Conservation (phyloP, 2,329 filamentous ascomycete species). For the Ascochyta lentis region DNA sequence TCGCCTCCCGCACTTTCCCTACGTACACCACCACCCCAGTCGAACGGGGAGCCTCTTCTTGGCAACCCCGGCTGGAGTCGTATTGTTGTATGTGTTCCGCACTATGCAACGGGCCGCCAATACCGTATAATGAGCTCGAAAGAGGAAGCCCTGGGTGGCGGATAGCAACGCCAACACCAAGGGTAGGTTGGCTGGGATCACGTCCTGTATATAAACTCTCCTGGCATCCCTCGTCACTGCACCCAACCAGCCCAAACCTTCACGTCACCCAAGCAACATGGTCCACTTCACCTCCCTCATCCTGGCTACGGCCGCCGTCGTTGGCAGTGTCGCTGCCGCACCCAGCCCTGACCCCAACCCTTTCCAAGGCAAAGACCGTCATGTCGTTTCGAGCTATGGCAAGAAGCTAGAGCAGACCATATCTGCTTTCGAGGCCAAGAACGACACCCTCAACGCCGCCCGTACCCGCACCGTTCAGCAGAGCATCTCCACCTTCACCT, state of each 20-base stretch:
- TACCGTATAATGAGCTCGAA: conserved; percentile 7
- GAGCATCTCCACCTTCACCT: conserved; percentile 37
- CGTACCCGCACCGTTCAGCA: conserved; percentile 36
- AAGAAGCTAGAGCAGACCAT: conserved; percentile 39
- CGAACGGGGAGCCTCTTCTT: conserved; percentile 7
- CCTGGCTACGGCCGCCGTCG: conserved; percentile 29
- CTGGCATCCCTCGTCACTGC: neutral
- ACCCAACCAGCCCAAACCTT: conserved; percentile 3
- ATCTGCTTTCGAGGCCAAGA: conserved; percentile 28
- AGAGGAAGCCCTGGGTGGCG: conserved; percentile 3
- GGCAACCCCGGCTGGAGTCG: neutral
- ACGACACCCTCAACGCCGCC: conserved; percentile 35
- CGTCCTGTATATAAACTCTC: conserved; percentile 3
- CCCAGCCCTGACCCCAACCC: conserved; percentile 29
- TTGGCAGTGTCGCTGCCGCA: conserved; percentile 25
- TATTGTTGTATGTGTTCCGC: neutral
- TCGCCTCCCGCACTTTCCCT: too few relatives aligned
- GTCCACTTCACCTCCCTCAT: conserved; percentile 34
- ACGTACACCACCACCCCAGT: neutral
- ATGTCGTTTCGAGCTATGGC: conserved; percentile 30
- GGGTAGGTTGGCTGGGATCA: neutral
- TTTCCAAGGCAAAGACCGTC: conserved; percentile 33
- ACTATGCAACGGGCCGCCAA: conserved; percentile 15
- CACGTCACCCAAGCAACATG: conserved; percentile 23
- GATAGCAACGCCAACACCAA: neutral